A percentile compares a stretch with the other conserved stretches of the same genome.
These are phyloP conservation scores for Syzygium aqueum DNA, from an alignment of 345 rosid species.

Conservation along the genomic window DNA sequence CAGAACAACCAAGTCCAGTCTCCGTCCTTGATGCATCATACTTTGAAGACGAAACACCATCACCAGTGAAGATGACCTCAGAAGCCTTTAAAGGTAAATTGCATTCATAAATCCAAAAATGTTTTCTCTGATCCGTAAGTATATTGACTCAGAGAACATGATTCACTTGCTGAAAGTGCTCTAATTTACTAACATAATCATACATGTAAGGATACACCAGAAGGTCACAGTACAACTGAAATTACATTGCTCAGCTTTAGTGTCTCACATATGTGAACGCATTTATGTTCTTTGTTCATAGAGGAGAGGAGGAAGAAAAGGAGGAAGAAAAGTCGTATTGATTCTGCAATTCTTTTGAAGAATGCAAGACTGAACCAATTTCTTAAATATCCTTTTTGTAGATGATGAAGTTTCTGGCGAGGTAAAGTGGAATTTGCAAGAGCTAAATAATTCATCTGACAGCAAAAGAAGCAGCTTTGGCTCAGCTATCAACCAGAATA, in stretches of 20 bases:
- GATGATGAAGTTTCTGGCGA: conserved; percentile 41
- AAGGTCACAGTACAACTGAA: not conserved
- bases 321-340: not conserved
- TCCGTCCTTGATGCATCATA: conserved; percentile 87
- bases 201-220: not conserved
- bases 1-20: conserved; percentile 89
- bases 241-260: not conserved
- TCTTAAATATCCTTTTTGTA: conserved; percentile 11
- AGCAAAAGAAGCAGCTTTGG: conserved; percentile 22
- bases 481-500: conserved; percentile 18
- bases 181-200: not conserved
- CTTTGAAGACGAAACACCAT: conserved; percentile 67
- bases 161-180: not conserved
- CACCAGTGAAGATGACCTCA: conserved; percentile 71
- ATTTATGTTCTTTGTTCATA: not conserved
- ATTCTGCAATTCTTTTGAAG: not conserved
- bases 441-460: conserved; percentile 10
- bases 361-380: not conserved
- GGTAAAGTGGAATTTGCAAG: conserved; percentile 28
- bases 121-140: not conserved
- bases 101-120: not conserved
- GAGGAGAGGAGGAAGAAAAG: not conserved
- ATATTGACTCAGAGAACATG: not conserved
- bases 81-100: conserved; percentile 52
- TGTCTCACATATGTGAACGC: not conserved